A percentile compares a stretch with the other conserved stretches of the same genome.
These are phyloP conservation scores for Rachicladosporium sp. DNA, from an alignment of 2,329 filamentous ascomycete species.

Conservation along the genomic window DNA sequence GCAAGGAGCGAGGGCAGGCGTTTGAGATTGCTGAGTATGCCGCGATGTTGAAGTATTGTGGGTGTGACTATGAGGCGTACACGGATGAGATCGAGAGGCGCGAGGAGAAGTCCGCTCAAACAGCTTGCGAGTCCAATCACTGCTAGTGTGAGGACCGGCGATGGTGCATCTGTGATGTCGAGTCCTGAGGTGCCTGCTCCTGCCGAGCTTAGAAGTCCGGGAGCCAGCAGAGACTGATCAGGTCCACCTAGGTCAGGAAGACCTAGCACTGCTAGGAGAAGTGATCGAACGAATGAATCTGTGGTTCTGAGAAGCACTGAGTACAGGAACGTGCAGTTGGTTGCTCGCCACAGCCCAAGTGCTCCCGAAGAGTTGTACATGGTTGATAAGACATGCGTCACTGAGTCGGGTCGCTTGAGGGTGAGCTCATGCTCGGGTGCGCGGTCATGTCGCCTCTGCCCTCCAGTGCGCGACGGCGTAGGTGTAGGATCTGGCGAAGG, in stretches of 20 bases:
- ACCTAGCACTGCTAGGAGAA: conserved; percentile 82
- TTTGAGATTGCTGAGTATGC: conserved; percentile 65
- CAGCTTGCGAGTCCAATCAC: conserved; percentile 56
- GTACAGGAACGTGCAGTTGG: conserved; percentile 88
- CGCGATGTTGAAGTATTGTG: conserved; percentile 59
- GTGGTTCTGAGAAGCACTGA: conserved; percentile 72
- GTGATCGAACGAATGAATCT: conserved; percentile 82
- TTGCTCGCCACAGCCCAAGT: conserved; percentile 88
- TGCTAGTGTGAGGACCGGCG: conserved; percentile 67
- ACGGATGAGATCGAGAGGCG: conserved; percentile 80
- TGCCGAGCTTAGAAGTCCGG: conserved; percentile 37
- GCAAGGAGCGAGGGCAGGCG: conserved; percentile 61
- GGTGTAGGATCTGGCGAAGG: conserved; percentile 17
- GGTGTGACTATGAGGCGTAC: conserved; percentile 72
- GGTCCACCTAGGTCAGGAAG: conserved; percentile 73
- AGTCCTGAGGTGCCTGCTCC: conserved; percentile 41
- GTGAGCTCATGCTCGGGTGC: conserved; percentile 44
- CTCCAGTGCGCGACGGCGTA: conserved; percentile 10
- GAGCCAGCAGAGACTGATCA: conserved; percentile 53
- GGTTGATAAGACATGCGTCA: conserved; percentile 76
- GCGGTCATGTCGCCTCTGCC: conserved; percentile 9
- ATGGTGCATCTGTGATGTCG: conserved; percentile 70
- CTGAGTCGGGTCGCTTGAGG: conserved; percentile 63
- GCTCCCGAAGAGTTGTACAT: conserved; percentile 81
- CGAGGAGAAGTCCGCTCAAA: conserved; percentile 64